Evolutionary conservation across 441 rosid species (phyloP).

Genomic region (Breynia disticha): DNA sequence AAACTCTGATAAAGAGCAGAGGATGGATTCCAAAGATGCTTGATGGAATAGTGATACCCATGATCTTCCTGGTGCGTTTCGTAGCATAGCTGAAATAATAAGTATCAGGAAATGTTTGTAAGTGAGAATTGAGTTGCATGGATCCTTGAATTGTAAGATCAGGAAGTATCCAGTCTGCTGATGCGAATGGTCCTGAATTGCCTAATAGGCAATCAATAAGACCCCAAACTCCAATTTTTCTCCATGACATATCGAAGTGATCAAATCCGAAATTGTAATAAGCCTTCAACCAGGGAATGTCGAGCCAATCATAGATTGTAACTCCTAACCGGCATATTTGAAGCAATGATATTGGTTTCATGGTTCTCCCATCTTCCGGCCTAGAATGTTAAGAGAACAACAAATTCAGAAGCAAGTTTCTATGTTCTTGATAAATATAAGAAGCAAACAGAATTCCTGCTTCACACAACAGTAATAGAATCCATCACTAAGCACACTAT

Average conservation of each 20-base stretch:
- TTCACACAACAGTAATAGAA: too few species aligned
- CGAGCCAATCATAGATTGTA: conserved; percentile 84
- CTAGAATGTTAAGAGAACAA: neutral
- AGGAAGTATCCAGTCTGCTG: conserved; percentile 95
- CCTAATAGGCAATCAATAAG: conserved; percentile 65
- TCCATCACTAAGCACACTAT: too few species aligned
- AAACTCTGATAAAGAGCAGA: conserved; percentile 68
- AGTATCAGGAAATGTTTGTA: conserved; percentile 67
- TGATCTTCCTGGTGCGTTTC: conserved; percentile 56
- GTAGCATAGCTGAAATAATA: conserved; percentile 92
- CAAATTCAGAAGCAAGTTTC: neutral
- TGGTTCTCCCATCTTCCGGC: conserved; percentile 49
- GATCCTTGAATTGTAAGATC: conserved; percentile 94
- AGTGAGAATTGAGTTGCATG: conserved; percentile 44
- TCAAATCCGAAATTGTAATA: conserved; percentile 95
- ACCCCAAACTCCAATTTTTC: conserved; percentile 43
- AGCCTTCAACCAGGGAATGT: conserved; percentile 65
- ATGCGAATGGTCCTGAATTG: conserved; percentile 71
- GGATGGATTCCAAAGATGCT: conserved; percentile 78
- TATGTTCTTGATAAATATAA: neutral
- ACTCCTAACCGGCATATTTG: conserved; percentile 81
- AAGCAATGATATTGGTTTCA: conserved; percentile 76
- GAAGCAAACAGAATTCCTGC: neutral
- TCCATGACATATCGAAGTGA: conserved; percentile 80
- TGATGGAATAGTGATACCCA: conserved; percentile 72